Evolutionary conservation across 164 flowering plant genomes (phyloP).

Genomic region (Buxus sempervirens): DNA sequence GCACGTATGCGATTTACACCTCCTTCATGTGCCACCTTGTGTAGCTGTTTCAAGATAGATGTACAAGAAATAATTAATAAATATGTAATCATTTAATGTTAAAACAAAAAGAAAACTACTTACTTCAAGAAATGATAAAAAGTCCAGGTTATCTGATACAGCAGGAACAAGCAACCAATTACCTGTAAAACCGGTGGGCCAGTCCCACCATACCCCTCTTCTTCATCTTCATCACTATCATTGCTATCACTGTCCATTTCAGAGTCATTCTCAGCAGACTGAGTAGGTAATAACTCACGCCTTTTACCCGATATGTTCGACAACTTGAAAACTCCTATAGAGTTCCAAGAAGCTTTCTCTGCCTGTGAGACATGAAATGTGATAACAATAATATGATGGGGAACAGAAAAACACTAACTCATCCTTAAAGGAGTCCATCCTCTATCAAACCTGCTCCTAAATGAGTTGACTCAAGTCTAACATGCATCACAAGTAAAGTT

Average conservation of each 20-base stretch:
- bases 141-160: background rate
- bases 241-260: constrained; percentile 58
- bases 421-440: no score
- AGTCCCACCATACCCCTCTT: constrained; percentile 41
- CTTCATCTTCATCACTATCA: constrained; percentile 61
- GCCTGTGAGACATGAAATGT: constrained; percentile 49
- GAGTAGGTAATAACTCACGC: constrained; percentile 59
- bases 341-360: constrained; percentile 68
- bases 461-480: no score
- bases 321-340: constrained; percentile 70
- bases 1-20: constrained; percentile 88
- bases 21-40: constrained; percentile 80
- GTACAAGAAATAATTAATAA: background rate
- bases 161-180: constrained; percentile 5
- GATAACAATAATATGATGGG: background rate
- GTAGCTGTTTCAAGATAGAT: constrained; percentile 44
- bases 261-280: constrained; percentile 36
- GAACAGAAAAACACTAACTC: no score
- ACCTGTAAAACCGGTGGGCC: constrained; percentile 69
- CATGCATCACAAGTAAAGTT: no score
- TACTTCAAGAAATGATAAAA: no score
- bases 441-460: no score
- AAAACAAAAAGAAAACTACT: no score
- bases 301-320: constrained; percentile 76
- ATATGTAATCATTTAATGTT: background rate